phyloP scores from a whole-genome alignment of 2,329 filamentous ascomycete genomes.

The Colletotrichum sp. region DNA sequence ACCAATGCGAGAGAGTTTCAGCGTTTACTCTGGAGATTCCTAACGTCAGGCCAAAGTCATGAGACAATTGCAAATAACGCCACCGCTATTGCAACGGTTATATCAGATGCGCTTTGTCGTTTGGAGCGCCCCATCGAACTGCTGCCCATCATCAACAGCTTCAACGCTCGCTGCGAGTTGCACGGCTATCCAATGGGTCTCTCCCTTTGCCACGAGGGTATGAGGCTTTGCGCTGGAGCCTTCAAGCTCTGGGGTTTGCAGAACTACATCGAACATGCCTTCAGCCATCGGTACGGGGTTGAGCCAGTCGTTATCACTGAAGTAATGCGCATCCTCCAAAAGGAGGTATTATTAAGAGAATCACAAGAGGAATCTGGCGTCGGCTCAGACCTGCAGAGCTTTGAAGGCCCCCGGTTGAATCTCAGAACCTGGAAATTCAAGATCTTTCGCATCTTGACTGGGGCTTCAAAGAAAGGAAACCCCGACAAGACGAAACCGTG shows the following conservation, averaged over 20 bases:
- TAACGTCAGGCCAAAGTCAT: neutral
- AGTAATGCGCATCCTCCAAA: neutral
- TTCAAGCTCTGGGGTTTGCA: neutral
- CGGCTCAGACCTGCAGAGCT: neutral
- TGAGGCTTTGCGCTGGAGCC: slow-evolving; percentile 34
- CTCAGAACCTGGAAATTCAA: neutral
- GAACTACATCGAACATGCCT: slow-evolving; percentile 9
- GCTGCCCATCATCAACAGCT: slow-evolving; percentile 46
- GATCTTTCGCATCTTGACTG: neutral
- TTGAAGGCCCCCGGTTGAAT: neutral
- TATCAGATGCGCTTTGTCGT: neutral
- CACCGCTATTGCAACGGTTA: neutral
- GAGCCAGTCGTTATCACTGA: neutral
- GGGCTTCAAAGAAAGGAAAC: neutral
- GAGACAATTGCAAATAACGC: neutral
- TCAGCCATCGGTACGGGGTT: neutral
- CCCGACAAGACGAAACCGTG: neutral
- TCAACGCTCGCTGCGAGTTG: slow-evolving; percentile 36
- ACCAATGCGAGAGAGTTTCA: neutral
- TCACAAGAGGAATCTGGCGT: neutral
- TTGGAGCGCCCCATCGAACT: slow-evolving; percentile 23
- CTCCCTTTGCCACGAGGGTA: slow-evolving; percentile 32
- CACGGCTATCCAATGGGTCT: slow-evolving; percentile 27
- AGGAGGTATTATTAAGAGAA: neutral
- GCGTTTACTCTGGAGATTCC: neutral